These are phyloP conservation scores for Chaetothyriales sp. DNA, from an alignment of 2,329 filamentous ascomycete genomes.

Conservation along the genomic window DNA sequence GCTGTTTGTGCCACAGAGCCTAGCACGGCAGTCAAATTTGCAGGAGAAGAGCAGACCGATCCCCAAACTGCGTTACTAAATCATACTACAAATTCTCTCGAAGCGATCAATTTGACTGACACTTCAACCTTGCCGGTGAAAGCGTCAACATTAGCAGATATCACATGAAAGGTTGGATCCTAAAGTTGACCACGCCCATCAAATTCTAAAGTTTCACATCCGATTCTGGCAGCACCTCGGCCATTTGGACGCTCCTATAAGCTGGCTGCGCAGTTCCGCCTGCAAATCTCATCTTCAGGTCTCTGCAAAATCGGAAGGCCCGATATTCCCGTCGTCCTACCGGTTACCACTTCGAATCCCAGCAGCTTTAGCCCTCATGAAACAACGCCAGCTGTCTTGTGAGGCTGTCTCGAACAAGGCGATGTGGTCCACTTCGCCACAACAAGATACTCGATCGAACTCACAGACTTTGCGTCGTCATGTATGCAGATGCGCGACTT, in stretches of 20 bases:
- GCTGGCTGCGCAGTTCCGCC: too few species aligned
- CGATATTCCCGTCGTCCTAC: too few species aligned
- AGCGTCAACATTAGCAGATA: neutral
- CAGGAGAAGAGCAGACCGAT: neutral
- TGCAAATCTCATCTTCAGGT: too few species aligned
- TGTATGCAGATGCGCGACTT: neutral
- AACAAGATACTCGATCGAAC: neutral
- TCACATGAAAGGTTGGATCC: neutral
- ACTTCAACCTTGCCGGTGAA: neutral
- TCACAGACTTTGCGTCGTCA: neutral
- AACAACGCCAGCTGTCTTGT: neutral
- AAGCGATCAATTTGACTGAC: neutral
- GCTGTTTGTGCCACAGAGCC: neutral
- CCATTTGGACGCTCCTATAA: too few species aligned
- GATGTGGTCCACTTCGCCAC: neutral
- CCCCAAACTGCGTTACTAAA: neutral
- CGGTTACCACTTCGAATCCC: too few species aligned
- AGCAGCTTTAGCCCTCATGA: neutral
- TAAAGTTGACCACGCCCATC: neutral
- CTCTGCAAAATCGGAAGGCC: too few species aligned
- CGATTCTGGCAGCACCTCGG: too few species aligned
- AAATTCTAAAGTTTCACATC: too few species aligned
- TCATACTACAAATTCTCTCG: neutral
- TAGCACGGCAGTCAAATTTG: neutral
- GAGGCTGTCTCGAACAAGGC: neutral